phyloP scores from a whole-genome alignment of 2,329 filamentous ascomycete genomes.

The Colletotrichum liaoningense region DNA sequence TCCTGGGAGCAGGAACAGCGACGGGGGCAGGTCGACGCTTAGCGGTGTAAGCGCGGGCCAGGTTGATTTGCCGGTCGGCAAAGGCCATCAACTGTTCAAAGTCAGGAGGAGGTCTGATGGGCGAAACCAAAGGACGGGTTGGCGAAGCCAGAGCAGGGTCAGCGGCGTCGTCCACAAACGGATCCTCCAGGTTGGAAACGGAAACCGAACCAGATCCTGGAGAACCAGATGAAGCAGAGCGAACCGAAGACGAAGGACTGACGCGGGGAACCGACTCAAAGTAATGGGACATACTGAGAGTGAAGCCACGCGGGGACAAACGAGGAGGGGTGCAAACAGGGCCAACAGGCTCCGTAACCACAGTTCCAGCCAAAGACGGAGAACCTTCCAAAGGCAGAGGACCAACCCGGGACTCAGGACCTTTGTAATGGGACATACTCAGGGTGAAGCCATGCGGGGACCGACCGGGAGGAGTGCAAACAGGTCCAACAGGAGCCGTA shows the following conservation, averaged over 20 bases:
- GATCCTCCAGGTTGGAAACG: neutral
- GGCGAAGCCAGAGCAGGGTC: neutral
- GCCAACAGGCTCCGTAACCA: no score
- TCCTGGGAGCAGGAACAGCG: neutral
- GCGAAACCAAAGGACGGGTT: neutral
- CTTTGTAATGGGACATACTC: no score
- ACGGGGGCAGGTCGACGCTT: neutral
- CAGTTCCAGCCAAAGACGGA: neutral
- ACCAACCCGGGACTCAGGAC: no score
- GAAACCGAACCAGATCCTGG: neutral
- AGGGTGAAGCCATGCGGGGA: no score
- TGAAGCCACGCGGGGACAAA: no score
- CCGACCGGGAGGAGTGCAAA: no score
- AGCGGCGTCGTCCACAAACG: neutral
- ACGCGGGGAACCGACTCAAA: neutral
- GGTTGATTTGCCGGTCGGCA: neutral
- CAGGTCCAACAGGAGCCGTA: no score
- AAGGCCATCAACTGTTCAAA: slow-evolving; percentile 14
- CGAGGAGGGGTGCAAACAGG: no score
- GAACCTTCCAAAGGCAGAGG: neutral
- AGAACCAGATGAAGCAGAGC: neutral
- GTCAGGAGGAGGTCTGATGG: neutral
- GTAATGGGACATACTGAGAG: neutral
- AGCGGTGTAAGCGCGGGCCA: slow-evolving; percentile 1
- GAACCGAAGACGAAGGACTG: neutral